Evolutionary conservation across 208 protist genomes (phyloP), one percentile per base, ranked within the genome.

Genomic region (Leishmania gerbilli): DNA sequence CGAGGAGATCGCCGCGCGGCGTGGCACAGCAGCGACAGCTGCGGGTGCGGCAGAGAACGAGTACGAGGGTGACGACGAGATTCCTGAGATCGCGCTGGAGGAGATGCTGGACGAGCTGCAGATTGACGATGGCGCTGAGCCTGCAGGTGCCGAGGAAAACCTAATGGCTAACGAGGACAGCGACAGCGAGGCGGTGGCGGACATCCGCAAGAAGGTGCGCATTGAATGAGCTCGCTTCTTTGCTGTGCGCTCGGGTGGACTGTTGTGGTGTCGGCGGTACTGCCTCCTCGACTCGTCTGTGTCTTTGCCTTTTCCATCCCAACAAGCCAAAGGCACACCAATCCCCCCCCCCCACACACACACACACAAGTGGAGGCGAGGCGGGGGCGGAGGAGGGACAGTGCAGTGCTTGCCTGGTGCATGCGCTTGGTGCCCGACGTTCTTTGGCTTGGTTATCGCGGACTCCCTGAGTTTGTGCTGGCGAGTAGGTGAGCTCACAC

Each of bases 31-130:
- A 45, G 76, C 71, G 11, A 71, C 53, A 1, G 80, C 65, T 2
- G 65, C 65, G 27, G 77, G 76, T 24, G 78, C 34, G 7, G 87
- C 65, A 42, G 80, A 77, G 40, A 72, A 76, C 65, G 79, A 86
- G 47, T 87, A 86, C 60, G 90, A 84, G 47, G 91, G 92, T 31
- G 92, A 94, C 40, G 90, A 93, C 42, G 94, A 93, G 37, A 79
- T 86, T 19, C 92, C 92, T 37, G 80, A 94, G 78, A 90, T 97
- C 62, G 77, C 77, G 3, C 68, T 92, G 49, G 94, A 97, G 77
- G 94, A 97, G 85, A 84, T 97, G 84, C 81, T 97, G 47, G 92
- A 97, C 79, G 94, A 97, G 84, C 85, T 97, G 62, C 82, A 91
- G 76, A 89, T 96, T 74, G 88, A 90, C 62, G 92, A 91, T 51